Base-by-base conservation (phyloP, 768 basidiomycete genomes). In the Mycena olivaceomarginata region DNA sequence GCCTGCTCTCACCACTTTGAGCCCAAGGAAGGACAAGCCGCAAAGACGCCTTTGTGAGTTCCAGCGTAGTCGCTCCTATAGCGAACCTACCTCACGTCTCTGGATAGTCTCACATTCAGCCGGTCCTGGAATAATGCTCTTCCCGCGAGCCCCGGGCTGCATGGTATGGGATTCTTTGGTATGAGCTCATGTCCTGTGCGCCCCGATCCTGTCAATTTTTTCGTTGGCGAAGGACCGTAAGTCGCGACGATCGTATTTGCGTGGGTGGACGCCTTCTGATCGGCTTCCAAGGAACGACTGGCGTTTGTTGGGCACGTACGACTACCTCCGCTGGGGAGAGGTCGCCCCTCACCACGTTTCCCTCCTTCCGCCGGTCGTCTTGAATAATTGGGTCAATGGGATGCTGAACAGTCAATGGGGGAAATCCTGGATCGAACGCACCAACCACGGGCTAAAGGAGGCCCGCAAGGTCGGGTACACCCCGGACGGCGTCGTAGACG, bases 61-160 rank as follows among this genome's bases (percentile, higher is more conserved):
- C 20, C 1, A 20, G 31, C 31, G 16, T 31, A 4, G 16, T 43
- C 20, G 5, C 8, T 12, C 5, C 22, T 43, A 68, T 43, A 68
- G 11, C 7, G n/a, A 12, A 51, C 22, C 13, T 67, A 51, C 22
- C 13, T 67, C n/a, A 22, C 40, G 22, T 15, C 25, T 2, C 31
- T 20, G 15, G 22, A 43, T 60, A 81, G 80, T 20, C 15, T 66
- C 31, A 75, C 78, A 5, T 65, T 74, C 31, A 77, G 67, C 16
- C 80, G 81, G 18, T 64, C 73, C 0, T 81, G 76, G 78, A 80
- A 81, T 56, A 66, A 72, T 41, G 69, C 48, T 51, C 48, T 81
- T 60, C 76, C 80, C 15, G 46, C 20, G 3, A 25, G 43, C 31
- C 75, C 77, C 0, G 81, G 81, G 16, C 16, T 48, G 37, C 81